phyloP scores from a whole-genome alignment of 2,329 filamentous ascomycete species.

The Fusarium concolor region DNA sequence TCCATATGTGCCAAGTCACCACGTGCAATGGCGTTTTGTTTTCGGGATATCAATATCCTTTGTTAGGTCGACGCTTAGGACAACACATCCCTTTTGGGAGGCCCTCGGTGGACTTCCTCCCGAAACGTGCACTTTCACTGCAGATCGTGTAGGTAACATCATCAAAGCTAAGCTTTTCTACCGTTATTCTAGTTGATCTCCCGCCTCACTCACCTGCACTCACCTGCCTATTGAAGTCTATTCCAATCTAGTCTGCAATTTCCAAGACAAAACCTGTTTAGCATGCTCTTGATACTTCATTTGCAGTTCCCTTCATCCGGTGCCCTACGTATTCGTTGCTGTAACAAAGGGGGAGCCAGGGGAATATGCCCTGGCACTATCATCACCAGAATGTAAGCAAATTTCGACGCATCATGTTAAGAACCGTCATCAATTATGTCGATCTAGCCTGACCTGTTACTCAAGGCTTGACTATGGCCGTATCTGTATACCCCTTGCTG shows the following conservation, averaged over 20 bases:
- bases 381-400: background rate
- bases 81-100: background rate
- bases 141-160: background rate
- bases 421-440: background rate
- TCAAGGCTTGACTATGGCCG: background rate
- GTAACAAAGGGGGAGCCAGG: background rate
- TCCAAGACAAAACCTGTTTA: background rate
- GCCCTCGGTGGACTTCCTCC: background rate
- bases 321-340: background rate
- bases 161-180: background rate
- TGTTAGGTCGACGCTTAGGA: background rate
- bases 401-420: background rate
- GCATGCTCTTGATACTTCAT: background rate
- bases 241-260: background rate
- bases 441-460: background rate
- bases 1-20: background rate
- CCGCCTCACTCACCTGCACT: background rate
- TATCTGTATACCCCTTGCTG: background rate
- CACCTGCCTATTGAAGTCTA: background rate
- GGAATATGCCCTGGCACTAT: background rate
- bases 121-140: background rate
- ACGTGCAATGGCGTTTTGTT: background rate
- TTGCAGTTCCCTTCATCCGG: conserved; percentile 1
- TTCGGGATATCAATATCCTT: background rate
- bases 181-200: background rate